phyloP scores from a whole-genome alignment of 352 stramenopile species.

The Phytophthora boehmeriae region DNA sequence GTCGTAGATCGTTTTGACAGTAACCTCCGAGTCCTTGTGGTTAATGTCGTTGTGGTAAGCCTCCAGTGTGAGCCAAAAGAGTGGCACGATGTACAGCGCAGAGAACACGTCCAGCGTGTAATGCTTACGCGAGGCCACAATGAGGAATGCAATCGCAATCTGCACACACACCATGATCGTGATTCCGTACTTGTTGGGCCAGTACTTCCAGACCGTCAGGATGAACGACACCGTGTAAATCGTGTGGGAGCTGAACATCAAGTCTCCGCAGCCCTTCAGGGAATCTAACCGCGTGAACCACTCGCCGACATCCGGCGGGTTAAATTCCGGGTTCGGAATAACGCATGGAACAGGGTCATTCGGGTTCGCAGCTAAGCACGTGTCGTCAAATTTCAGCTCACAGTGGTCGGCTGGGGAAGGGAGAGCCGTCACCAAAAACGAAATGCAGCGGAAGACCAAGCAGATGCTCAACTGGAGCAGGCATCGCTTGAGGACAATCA shows the following conservation, averaged over 20 bases:
- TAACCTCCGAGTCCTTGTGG: conserved; percentile 70
- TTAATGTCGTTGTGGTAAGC: conserved; percentile 87
- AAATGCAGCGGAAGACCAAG: conserved; percentile 72
- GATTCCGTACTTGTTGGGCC: conserved; percentile 79
- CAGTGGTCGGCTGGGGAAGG: conserved; percentile 74
- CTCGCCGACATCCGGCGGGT: conserved; percentile 50
- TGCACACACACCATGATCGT: conserved; percentile 77
- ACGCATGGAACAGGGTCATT: conserved; percentile 60
- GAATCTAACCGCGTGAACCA: conserved; percentile 79
- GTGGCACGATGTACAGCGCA: conserved; percentile 87
- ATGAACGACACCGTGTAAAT: conserved; percentile 93
- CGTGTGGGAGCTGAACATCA: conserved; percentile 94
- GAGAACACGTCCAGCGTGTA: conserved; percentile 92
- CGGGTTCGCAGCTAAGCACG: conserved; percentile 60
- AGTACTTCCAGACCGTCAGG: conserved; percentile 87
- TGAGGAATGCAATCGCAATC: conserved; percentile 87
- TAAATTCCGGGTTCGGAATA: conserved; percentile 74
- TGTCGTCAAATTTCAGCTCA: conserved; percentile 71
- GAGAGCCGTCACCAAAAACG: conserved; percentile 81
- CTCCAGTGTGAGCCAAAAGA: conserved; percentile 85
- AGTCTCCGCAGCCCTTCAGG: conserved; percentile 88
- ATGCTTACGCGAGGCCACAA: conserved; percentile 90
- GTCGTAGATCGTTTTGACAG: conserved; percentile 67
- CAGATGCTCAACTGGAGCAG: conserved; percentile 83
- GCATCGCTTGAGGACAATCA: conserved; percentile 83